Evolutionary conservation across 257 asterid genomes (phyloP).

Genomic region (Echites panduratus): DNA sequence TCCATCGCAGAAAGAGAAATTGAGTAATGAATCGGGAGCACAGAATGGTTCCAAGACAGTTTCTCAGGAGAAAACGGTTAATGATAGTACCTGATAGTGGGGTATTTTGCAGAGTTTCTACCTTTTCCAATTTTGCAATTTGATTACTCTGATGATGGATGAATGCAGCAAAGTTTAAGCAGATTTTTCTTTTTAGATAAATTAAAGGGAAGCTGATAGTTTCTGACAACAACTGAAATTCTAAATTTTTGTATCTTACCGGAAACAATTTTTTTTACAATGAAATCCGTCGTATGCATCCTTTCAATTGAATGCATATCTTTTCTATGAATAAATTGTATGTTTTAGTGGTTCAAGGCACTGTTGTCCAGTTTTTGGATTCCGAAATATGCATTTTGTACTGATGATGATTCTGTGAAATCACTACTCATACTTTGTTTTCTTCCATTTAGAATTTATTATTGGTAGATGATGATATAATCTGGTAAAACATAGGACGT

Average conservation of each 20-base stretch:
- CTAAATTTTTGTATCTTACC: slow-evolving; percentile 27
- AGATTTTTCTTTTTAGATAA: slow-evolving; percentile 23
- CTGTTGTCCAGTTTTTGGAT: neutral
- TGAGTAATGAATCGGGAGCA: slow-evolving; percentile 8
- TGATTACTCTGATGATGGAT: neutral
- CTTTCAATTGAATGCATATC: neutral
- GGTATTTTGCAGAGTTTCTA: neutral
- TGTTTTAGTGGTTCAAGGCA: neutral
- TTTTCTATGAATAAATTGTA: neutral
- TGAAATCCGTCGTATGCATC: neutral
- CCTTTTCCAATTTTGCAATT: neutral
- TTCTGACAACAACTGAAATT: slow-evolving; percentile 18
- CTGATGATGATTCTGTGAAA: neutral
- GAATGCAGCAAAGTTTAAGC: slow-evolving; percentile 15
- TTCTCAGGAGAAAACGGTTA: slow-evolving; percentile 3
- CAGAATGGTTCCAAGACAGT: slow-evolving; percentile 9
- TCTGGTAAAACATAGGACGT: neutral
- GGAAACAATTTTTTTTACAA: neutral
- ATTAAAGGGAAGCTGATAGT: slow-evolving; percentile 17
- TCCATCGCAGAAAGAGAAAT: slow-evolving; percentile 4
- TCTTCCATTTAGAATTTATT: neutral
- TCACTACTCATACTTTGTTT: neutral
- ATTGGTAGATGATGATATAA: neutral
- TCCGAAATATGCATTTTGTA: no score
- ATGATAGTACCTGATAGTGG: slow-evolving; percentile 10